Conservation (phyloP, 2,329 filamentous ascomycete genomes). For the Gaeumannomyces sp. region DNA sequence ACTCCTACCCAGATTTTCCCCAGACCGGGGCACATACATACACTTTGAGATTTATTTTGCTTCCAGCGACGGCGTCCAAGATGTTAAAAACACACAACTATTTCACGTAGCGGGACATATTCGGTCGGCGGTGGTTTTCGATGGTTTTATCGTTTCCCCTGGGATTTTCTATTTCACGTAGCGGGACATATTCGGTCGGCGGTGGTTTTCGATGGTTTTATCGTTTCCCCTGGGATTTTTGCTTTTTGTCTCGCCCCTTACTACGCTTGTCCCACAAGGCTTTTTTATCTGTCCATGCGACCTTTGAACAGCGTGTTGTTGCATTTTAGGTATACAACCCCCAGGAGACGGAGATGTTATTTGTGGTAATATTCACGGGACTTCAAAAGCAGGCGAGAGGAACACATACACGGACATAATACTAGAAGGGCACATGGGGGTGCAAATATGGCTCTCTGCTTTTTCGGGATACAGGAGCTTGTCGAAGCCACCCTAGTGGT, state of each 20-base stretch:
- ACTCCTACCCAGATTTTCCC: not conserved
- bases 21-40: not conserved
- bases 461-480: too few relatives aligned
- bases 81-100: not conserved
- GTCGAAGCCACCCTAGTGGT: too few relatives aligned
- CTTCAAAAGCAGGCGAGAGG: not conserved
- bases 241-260: not conserved
- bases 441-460: not conserved
- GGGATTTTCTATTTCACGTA: not conserved
- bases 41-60: not conserved
- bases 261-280: too few relatives aligned
- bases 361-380: not conserved
- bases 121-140: not conserved
- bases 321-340: not conserved
- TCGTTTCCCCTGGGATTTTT: not conserved
- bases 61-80: constrained; percentile 3
- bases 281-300: not conserved
- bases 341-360: not conserved
- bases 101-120: not conserved
- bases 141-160: not conserved
- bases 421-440: not conserved
- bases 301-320: not conserved
- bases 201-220: not conserved
- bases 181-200: not conserved
- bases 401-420: not conserved